Evolutionary conservation across 306 rosid genomes (phyloP), one percentile per base, ranked within the genome.

Genomic region (Cotoneaster glaucophyllus): DNA sequence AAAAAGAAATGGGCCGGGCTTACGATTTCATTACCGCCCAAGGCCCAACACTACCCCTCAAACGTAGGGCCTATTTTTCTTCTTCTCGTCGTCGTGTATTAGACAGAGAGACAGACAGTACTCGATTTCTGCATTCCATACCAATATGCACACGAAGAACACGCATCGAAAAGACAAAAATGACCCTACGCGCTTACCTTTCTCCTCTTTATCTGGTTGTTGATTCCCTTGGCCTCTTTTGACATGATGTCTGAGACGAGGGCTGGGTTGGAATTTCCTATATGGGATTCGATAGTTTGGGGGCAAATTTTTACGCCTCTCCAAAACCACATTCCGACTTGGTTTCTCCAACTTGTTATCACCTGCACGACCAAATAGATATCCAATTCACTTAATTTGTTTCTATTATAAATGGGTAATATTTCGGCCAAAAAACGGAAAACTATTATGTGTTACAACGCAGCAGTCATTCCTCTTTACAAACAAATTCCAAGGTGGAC

Each of bases 251-350:
- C 8, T 34, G 18, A 39, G 41, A 26, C 6, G 13, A 53, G 11
- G 53, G 6, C 74, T 69, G 18, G 11, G 76, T 75, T 64, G 77
- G 73, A 74, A 63, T 69, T 43, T 62, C 84, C 77, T 44, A 44
- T 70, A 41, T 48, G 19, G 80, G 73, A 61, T 39, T 61, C 45
- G 26, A 19, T 1, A 8, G 84, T 57, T 70, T 70, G 84, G 64
- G 84, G 84, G 77, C 77, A 74, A 28, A 19, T 70, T 65, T 26
- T 54, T 64, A 44, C 69, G 77, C 80, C 84, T 75, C 84, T 76
- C 74, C 84, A 64, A 70, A 81, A 76, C 84, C 80, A 37, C 43
- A 58, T 69, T 80, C 76, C 83, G 79, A 41, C 31, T 58, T 44
- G 21, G 70, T 45, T 57, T 71, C 70, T 74, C 78, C 79, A 58